phyloP scores from a whole-genome alignment of 495 filamentous ascomycete genomes.

The Pyrenopolyporus hunteri region DNA sequence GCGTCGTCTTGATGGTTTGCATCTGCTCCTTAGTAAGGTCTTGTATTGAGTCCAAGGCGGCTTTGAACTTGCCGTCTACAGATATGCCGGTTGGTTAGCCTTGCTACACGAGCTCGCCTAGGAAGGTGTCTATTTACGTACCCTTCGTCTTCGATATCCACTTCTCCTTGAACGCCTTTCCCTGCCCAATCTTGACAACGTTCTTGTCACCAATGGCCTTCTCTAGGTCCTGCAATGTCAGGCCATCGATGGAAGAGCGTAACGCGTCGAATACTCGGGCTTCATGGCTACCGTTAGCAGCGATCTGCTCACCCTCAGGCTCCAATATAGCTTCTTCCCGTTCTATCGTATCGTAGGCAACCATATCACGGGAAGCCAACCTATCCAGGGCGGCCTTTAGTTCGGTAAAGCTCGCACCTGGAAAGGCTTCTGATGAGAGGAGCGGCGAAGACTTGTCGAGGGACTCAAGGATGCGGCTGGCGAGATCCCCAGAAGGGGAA shows the following conservation, averaged over 20 bases:
- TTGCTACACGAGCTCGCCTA: not conserved
- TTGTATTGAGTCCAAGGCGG: slow-evolving; percentile 63
- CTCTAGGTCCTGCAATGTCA: slow-evolving; percentile 80
- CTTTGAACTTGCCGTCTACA: slow-evolving; percentile 25
- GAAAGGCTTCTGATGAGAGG: slow-evolving; percentile 77
- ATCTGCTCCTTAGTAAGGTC: slow-evolving; percentile 80
- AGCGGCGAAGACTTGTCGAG: slow-evolving; percentile 70
- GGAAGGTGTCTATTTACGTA: slow-evolving; percentile 15
- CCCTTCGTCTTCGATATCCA: slow-evolving; percentile 94
- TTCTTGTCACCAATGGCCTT: slow-evolving; percentile 77
- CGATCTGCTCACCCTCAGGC: slow-evolving; percentile 77
- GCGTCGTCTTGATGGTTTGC: slow-evolving; percentile 68
- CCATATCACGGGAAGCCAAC: slow-evolving; percentile 81
- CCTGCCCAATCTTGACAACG: slow-evolving; percentile 88
- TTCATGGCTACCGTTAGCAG: slow-evolving; percentile 87
- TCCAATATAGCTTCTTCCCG: slow-evolving; percentile 80
- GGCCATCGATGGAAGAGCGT: slow-evolving; percentile 73
- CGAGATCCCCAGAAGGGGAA: slow-evolving; percentile 58
- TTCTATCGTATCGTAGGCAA: slow-evolving; percentile 81
- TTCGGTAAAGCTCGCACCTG: slow-evolving; percentile 68
- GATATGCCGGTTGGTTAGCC: slow-evolving; percentile 13
- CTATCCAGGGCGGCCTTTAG: slow-evolving; percentile 89
- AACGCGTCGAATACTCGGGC: slow-evolving; percentile 92
- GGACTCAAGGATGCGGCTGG: slow-evolving; percentile 67
- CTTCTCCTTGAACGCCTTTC: slow-evolving; percentile 93